Conservation (phyloP, 305 asterid species). For the Fraxinus velutina region DNA sequence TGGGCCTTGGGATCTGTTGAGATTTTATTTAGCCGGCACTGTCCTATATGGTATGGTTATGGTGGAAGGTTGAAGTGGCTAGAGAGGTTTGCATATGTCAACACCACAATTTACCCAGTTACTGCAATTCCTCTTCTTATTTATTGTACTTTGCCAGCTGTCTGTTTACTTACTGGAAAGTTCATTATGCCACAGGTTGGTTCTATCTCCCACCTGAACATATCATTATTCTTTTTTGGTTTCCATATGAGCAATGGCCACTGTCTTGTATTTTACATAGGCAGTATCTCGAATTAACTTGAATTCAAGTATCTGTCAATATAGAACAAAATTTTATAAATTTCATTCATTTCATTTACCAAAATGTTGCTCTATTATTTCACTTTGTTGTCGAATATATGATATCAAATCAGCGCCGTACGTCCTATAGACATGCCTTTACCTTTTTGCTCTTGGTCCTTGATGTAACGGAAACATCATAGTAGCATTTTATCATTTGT, state of each 20-base stretch:
- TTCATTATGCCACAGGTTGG: slow-evolving; percentile 58
- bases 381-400: neutral
- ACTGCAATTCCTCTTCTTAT: slow-evolving; percentile 53
- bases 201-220: neutral
- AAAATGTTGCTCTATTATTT: neutral
- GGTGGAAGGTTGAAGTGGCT: slow-evolving; percentile 63
- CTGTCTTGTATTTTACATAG: neutral
- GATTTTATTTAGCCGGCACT: slow-evolving; percentile 54
- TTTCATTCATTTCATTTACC: neutral
- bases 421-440: neutral
- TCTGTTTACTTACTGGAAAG: slow-evolving; percentile 52
- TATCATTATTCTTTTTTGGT: neutral
- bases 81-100: slow-evolving; percentile 67
- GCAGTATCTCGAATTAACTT: neutral
- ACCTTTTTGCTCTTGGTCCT: neutral
- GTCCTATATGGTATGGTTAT: slow-evolving; percentile 65
- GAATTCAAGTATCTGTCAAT: neutral
- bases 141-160: slow-evolving; percentile 53
- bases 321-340: neutral
- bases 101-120: slow-evolving; percentile 55
- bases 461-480: neutral
- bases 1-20: slow-evolving; percentile 67
- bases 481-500: neutral
- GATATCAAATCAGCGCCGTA: neutral
- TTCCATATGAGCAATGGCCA: neutral